Conservation (phyloP, 495 filamentous ascomycete genomes). For the Bryoglossum gracile region DNA sequence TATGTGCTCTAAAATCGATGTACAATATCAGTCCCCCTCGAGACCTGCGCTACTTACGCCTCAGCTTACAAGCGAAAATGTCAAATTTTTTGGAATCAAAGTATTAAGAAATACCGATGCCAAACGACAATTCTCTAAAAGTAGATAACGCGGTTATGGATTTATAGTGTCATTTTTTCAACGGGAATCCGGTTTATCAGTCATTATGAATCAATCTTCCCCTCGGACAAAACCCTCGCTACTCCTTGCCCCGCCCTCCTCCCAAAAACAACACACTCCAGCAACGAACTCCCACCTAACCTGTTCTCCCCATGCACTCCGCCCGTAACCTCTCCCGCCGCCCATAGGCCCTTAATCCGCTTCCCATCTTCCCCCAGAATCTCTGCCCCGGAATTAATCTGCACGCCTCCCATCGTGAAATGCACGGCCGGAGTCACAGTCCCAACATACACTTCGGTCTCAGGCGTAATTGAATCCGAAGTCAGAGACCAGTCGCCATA, state of each 20-base stretch:
- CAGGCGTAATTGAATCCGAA: conserved; percentile 30
- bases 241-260: conserved; percentile 45
- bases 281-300: conserved; percentile 42
- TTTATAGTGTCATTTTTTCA: too few species aligned
- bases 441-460: conserved; percentile 46
- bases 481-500: conserved; percentile 50
- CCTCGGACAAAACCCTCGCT: conserved; percentile 24
- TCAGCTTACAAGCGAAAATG: too few species aligned
- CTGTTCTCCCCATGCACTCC: conserved; percentile 51
- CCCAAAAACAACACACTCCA: conserved; percentile 56
- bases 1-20: too few species aligned
- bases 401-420: conserved; percentile 52
- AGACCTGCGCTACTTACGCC: too few species aligned
- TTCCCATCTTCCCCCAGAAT: conserved; percentile 30
- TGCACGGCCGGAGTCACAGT: conserved; percentile 53
- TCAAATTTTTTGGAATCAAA: too few species aligned
- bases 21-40: too few species aligned
- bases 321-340: conserved; percentile 47
- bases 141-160: too few species aligned
- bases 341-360: conserved; percentile 42
- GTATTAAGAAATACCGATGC: too few species aligned
- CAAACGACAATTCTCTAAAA: too few species aligned
- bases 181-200: too few species aligned
- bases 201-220: too few species aligned
- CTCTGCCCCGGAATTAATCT: conserved; percentile 37